These are phyloP conservation scores for Phytophthora fragariae DNA, from an alignment of 352 stramenopile genomes.

Conservation along the genomic window DNA sequence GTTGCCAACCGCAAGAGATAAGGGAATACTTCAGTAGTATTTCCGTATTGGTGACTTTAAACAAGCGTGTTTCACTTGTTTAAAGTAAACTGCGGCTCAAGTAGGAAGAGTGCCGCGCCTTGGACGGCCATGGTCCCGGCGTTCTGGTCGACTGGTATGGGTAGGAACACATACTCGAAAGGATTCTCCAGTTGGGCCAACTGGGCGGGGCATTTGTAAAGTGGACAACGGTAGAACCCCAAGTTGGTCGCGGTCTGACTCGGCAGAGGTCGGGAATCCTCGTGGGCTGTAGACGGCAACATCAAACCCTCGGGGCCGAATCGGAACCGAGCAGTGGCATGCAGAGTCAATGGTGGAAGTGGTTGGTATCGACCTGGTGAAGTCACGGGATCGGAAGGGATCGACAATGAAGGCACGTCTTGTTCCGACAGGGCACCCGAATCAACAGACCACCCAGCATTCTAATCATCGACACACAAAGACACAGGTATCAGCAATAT, in stretches of 20 bases:
- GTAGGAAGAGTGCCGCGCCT: slow-evolving; percentile 45
- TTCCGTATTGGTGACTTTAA: no score
- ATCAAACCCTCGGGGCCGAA: slow-evolving; percentile 18
- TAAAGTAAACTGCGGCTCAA: slow-evolving; percentile 23
- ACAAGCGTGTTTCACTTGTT: background rate
- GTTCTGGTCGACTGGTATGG: slow-evolving; percentile 35
- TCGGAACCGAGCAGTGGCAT: slow-evolving; percentile 41
- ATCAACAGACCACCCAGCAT: slow-evolving; percentile 46
- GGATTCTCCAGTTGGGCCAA: slow-evolving; percentile 39
- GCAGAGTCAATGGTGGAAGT: slow-evolving; percentile 36
- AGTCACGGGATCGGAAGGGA: background rate
- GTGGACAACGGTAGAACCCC: slow-evolving; percentile 51
- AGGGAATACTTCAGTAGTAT: no score
- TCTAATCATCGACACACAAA: slow-evolving; percentile 29
- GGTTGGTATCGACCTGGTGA: slow-evolving; percentile 19
- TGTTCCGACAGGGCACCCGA: slow-evolving; percentile 24
- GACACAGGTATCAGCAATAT: slow-evolving; percentile 7
- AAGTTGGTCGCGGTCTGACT: slow-evolving; percentile 4
- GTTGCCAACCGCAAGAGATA: no score
- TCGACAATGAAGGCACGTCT: background rate
- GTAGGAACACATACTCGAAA: slow-evolving; percentile 48
- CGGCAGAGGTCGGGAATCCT: slow-evolving; percentile 15
- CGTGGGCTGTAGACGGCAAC: slow-evolving; percentile 7
- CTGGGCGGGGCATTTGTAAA: slow-evolving; percentile 44
- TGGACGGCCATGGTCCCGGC: slow-evolving; percentile 39